Conservation (phyloP, 108 stramenopile species). For the Fragilaria radians region DNA sequence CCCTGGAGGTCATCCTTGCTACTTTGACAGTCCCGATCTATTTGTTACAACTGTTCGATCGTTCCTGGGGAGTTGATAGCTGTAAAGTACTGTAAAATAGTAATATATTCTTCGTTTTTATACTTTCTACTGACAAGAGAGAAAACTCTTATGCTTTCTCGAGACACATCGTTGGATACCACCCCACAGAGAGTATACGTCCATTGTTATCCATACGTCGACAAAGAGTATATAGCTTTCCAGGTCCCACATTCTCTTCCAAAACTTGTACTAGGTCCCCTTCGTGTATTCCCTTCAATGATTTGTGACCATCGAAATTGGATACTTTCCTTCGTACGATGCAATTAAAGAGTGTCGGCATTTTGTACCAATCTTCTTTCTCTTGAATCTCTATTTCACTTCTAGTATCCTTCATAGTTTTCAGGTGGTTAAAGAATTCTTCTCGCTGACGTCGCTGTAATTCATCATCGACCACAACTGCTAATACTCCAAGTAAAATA, state of each 20-base stretch:
- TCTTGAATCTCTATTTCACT: conserved; percentile 18
- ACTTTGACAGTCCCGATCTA: conserved; percentile 60
- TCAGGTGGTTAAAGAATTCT: conserved; percentile 21
- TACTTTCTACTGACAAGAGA: too few relatives aligned
- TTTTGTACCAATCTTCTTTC: conserved; percentile 2
- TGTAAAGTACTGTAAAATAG: too few relatives aligned
- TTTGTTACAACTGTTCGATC: conserved; percentile 32
- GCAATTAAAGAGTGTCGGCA: conserved; percentile 37
- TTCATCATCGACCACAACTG: conserved; percentile 28
- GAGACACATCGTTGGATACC: conserved; percentile 69
- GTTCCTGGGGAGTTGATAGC: not conserved
- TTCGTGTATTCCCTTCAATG: conserved; percentile 38
- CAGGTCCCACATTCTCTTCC: conserved; percentile 69
- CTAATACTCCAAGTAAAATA: conserved; percentile 19
- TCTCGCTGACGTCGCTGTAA: conserved; percentile 26
- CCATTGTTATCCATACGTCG: conserved; percentile 21
- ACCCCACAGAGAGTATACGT: conserved; percentile 40
- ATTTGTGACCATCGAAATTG: conserved; percentile 42
- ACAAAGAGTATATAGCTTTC: conserved; percentile 65
- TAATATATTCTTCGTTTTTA: too few relatives aligned
- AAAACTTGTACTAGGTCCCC: conserved; percentile 68
- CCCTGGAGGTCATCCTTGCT: conserved; percentile 61
- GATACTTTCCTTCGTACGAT: conserved; percentile 26
- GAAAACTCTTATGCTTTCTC: conserved; percentile 17
- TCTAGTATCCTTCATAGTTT: too few relatives aligned